A percentile compares a stretch with the other conserved stretches of the same genome.
Evolutionary conservation across 208 protist genomes (phyloP).

Genomic region (Kentomonas sorsogonicus): DNA sequence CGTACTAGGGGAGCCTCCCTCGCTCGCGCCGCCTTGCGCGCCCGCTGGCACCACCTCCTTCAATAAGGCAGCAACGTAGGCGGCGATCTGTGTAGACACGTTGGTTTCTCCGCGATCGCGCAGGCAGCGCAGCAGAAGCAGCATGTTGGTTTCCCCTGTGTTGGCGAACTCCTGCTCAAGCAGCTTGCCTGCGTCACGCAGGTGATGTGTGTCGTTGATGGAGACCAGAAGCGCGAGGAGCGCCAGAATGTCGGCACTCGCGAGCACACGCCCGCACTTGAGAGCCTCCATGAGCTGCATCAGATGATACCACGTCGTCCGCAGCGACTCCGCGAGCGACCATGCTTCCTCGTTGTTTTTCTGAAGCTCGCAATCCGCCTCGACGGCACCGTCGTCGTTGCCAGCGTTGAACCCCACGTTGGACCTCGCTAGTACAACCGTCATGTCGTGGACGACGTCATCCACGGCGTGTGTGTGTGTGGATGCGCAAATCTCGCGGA

Average conservation of each 20-base stretch:
- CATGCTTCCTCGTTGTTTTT: constrained; percentile 24
- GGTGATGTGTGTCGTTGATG: constrained; percentile 21
- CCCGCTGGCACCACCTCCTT: neutral
- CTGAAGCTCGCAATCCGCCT: constrained; percentile 32
- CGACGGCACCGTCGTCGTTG: constrained; percentile 17
- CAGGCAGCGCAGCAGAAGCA: too few species aligned
- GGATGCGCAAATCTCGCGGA: too few species aligned
- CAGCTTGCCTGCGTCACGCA: constrained; percentile 13
- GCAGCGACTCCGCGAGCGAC: constrained; percentile 41
- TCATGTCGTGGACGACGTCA: too few species aligned
- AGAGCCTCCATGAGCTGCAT: constrained; percentile 43
- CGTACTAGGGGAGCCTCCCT: constrained; percentile 9
- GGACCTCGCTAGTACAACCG: constrained; percentile 24
- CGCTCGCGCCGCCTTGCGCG: constrained; percentile 1
- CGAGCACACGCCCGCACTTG: constrained; percentile 39
- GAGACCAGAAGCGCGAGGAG: constrained; percentile 47
- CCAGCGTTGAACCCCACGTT: constrained; percentile 27
- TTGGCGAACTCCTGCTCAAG: constrained; percentile 23
- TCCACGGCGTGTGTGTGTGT: too few species aligned
- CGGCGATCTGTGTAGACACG: neutral
- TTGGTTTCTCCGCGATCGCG: too few species aligned
- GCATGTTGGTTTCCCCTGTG: constrained; percentile 26
- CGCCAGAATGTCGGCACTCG: constrained; percentile 36
- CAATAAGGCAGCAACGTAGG: too few species aligned
- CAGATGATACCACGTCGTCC: constrained; percentile 31